These are phyloP conservation scores for Phytophthora fragariaefolia DNA, from an alignment of 352 stramenopile genomes.

Conservation along the genomic window DNA sequence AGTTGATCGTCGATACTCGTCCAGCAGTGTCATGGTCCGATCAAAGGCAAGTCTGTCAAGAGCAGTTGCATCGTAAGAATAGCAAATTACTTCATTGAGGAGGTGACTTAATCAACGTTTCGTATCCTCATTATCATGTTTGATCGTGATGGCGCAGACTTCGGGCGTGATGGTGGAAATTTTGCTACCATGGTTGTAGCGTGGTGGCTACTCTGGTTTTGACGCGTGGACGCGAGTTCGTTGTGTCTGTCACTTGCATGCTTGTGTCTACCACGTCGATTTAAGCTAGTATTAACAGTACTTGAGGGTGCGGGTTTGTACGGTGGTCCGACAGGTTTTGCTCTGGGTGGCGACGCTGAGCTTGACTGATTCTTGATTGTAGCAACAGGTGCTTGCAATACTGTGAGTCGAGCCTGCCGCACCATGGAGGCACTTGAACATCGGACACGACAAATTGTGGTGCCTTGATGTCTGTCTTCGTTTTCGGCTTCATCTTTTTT, in stretches of 20 bases:
- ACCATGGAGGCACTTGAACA: constrained; percentile 57
- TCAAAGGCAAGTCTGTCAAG: not conserved
- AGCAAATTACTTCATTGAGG: constrained; percentile 19
- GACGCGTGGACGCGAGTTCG: constrained; percentile 17
- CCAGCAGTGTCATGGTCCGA: constrained; percentile 63
- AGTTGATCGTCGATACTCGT: constrained; percentile 64
- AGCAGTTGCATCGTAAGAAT: constrained; percentile 27
- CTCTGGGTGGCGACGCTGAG: not conserved
- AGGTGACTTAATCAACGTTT: not conserved
- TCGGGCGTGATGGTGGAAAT: constrained; percentile 26
- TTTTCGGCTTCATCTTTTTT: not conserved
- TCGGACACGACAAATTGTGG: constrained; percentile 21
- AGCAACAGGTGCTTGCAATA: constrained; percentile 35
- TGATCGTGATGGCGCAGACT: constrained; percentile 30
- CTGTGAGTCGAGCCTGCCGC: constrained; percentile 54
- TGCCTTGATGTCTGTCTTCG: not conserved
- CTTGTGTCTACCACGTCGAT: constrained; percentile 5
- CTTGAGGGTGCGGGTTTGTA: constrained; percentile 8
- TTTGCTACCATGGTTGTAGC: not conserved
- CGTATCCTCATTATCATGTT: not conserved
- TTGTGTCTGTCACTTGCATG: constrained; percentile 3
- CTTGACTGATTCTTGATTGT: not conserved
- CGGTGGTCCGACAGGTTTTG: not conserved
- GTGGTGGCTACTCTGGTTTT: not conserved
- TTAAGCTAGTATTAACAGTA: constrained; percentile 7